A percentile compares a stretch with the other conserved stretches of the same genome.
Conservation (phyloP, 2,329 filamentous ascomycete species). For the Keithomyces neogunnii region DNA sequence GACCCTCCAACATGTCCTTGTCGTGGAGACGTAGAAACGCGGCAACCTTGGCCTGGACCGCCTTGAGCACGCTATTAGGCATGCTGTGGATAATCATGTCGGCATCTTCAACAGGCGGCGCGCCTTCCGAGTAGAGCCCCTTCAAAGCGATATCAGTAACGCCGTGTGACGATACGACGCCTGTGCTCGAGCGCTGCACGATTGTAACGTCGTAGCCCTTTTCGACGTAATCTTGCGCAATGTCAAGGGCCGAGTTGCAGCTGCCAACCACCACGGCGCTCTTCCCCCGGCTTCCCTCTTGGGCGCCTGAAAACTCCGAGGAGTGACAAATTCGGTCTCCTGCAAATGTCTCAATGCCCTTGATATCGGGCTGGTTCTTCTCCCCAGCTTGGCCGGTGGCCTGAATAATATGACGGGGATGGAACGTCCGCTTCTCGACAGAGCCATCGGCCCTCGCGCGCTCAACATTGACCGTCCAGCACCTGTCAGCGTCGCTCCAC, state of each 20-base stretch:
- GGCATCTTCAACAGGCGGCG: constrained; percentile 55
- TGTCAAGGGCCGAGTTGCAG: constrained; percentile 62
- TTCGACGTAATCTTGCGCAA: constrained; percentile 58
- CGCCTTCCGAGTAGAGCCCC: constrained; percentile 39
- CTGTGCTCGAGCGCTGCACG: constrained; percentile 58
- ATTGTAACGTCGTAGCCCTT: constrained; percentile 61
- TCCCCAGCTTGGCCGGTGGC: constrained; percentile 62
- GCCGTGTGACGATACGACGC: constrained; percentile 49
- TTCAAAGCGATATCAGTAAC: constrained; percentile 45
- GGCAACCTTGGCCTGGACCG: constrained; percentile 39
- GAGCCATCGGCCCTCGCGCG: constrained; percentile 41
- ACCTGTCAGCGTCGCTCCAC: constrained; percentile 37
- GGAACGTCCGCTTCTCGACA: constrained; percentile 42
- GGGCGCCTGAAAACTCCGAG: constrained; percentile 48
- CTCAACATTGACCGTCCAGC: constrained; percentile 49
- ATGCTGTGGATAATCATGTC: constrained; percentile 52
- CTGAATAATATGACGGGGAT: constrained; percentile 56
- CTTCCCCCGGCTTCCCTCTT: constrained; percentile 37
- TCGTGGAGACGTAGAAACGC: constrained; percentile 25
- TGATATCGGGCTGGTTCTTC: constrained; percentile 50
- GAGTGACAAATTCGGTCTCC: constrained; percentile 56
- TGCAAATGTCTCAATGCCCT: constrained; percentile 47
- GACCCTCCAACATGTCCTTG: constrained; percentile 29
- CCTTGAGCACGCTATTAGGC: constrained; percentile 52
- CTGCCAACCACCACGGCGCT: constrained; percentile 59